Percentiles rank a stretch among this genome's conserved stretches.
Evolutionary conservation across 306 rosid genomes (phyloP).

Genomic region (Oemleria cerasiformis): DNA sequence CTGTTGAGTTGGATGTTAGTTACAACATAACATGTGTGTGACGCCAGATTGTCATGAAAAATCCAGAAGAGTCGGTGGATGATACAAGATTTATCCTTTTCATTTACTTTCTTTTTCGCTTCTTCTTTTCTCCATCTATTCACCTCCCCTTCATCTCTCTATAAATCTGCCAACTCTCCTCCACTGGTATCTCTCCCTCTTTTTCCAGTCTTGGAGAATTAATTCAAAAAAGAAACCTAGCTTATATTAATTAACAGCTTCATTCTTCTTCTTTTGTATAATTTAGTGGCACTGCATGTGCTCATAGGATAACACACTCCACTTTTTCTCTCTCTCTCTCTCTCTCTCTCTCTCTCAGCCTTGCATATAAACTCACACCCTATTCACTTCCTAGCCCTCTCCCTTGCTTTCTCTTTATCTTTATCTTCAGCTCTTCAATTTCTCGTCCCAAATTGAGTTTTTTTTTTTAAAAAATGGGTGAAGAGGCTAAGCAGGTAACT

Average conservation of each 20-base stretch:
- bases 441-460: neutral
- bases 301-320: conserved; percentile 48
- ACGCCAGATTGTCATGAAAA: conserved; percentile 43
- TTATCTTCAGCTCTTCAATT: neutral
- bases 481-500: conserved; percentile 67
- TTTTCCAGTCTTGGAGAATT: conserved; percentile 29
- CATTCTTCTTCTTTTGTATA: conserved; percentile 29
- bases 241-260: conserved; percentile 27
- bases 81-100: conserved; percentile 28
- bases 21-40: conserved; percentile 25
- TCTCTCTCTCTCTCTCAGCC: conserved; percentile 1
- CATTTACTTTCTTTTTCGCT: neutral
- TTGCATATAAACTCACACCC: conserved; percentile 33
- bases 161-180: conserved; percentile 57
- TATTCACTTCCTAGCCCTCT: conserved; percentile 11
- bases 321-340: conserved; percentile 31
- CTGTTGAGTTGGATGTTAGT: too few species aligned
- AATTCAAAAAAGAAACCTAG: conserved; percentile 35
- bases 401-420: neutral
- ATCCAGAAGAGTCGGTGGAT: conserved; percentile 36
- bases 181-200: conserved; percentile 36
- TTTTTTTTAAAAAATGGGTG: conserved; percentile 48
- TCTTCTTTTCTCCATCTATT: conserved; percentile 4
- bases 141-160: conserved; percentile 22
- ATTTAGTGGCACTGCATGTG: conserved; percentile 68